These are phyloP conservation scores for Aeminium ludgeri DNA, from an alignment of 495 filamentous ascomycete genomes.

Conservation along the genomic window DNA sequence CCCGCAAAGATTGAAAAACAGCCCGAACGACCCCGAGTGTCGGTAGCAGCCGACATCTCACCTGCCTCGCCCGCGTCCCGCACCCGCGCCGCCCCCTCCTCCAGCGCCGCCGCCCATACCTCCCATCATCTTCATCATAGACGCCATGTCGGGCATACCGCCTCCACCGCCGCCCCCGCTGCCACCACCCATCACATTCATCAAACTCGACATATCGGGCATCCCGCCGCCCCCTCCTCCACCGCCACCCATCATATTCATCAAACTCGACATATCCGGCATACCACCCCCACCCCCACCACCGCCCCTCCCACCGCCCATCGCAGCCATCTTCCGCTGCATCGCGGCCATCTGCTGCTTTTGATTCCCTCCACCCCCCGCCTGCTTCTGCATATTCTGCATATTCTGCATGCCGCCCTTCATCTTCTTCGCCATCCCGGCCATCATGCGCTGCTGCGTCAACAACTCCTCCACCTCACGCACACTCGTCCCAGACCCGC, in stretches of 20 bases:
- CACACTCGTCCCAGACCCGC: constrained; percentile 76
- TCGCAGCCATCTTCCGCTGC: constrained; percentile 85
- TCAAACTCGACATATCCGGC: constrained; percentile 19
- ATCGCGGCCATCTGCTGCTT: constrained; percentile 96
- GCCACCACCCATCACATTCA: constrained; percentile 13
- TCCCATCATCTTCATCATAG: constrained; percentile 16
- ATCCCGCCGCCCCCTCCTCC: constrained; percentile 15
- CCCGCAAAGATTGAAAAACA: too few species aligned
- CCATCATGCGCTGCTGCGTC: constrained; percentile 97
- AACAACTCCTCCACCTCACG: constrained; percentile 95
- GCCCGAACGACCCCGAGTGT: too few species aligned
- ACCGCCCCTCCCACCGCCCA: constrained; percentile 50
- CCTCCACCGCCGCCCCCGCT: constrained; percentile 11
- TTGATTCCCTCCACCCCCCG: constrained; percentile 60
- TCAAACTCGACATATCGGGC: constrained; percentile 16
- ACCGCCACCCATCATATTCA: constrained; percentile 23
- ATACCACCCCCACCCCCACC: constrained; percentile 15
- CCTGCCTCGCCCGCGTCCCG: too few species aligned
- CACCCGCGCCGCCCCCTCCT: background rate
- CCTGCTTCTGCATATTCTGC: constrained; percentile 78
- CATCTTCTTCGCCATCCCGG: constrained; percentile 97
- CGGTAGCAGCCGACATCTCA: too few species aligned
- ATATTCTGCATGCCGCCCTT: constrained; percentile 93
- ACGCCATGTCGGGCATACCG: constrained; percentile 18
- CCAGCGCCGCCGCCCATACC: constrained; percentile 5